Evolutionary conservation across 2,329 filamentous ascomycete species (phyloP), one percentile per base, ranked within the genome.

Genomic region (Blastomyces emzantsi): DNA sequence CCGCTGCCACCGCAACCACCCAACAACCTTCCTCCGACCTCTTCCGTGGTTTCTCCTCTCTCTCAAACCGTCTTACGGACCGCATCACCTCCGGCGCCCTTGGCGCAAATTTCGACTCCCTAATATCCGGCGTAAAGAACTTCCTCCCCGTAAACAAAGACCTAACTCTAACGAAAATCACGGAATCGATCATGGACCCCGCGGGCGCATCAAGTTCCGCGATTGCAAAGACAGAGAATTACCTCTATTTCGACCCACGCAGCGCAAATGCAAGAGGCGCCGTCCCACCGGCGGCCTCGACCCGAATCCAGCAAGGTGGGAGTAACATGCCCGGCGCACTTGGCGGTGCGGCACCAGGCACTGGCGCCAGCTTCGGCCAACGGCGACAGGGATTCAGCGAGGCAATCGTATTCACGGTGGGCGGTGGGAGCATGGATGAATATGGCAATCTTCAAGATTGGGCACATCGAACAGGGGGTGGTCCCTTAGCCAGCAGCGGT

Each of bases 361-460:
- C 88, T 30, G 83, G 85, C 43, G 92, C 92, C 7, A 95, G 86
- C 63, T 97, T 97, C 75, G 94, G 93, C 1, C 93, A 97, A 76
- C 81, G 92, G 65, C 82, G 93, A 62, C 92, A 96, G 72, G 92
- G 90, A 0, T 97, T 93, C 76, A 90, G 86, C 59, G 92, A 96
- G 71, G 90, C 91, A 0, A 88, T 96, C 62, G 90, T 96, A n/a
- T 96, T 97, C 73, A 93, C 90, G 0, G 91, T 95, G 2, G 94
- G 94, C 3, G 94, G 95, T 57, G 94, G 94, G 52, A 97, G 92
- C 73, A 97, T 99, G 90, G 94, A 99, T 70, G 94, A 99, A 75
- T 99, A 97, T 74, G 93, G 92, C 25, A 99, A 99, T 76, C 75
- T 99, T 73, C 91, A 96, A 74, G 94, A 97, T 73, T 99, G 94